Conservation (phyloP, 2,329 filamentous ascomycete species). For the Sporothrix brasiliensis region DNA sequence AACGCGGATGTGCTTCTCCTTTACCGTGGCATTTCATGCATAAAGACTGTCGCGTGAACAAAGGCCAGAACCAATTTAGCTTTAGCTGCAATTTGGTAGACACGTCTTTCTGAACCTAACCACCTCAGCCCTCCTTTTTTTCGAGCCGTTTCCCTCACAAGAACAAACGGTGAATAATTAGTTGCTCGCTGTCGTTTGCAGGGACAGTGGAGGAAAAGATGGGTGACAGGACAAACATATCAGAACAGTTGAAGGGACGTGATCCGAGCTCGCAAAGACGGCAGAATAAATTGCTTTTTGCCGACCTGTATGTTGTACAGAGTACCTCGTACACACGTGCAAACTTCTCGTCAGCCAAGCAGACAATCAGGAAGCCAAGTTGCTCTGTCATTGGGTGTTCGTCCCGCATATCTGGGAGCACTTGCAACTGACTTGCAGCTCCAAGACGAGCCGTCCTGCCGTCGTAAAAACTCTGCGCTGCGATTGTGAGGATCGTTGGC, state of each 20-base stretch:
- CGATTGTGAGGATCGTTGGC: conserved; percentile 20
- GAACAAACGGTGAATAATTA: conserved; percentile 8
- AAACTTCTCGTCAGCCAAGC: neutral
- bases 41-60: conserved; percentile 9
- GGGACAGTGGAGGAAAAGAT: conserved; percentile 13
- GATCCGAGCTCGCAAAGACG: neutral
- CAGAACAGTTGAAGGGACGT: neutral
- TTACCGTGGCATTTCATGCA: neutral
- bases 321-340: neutral
- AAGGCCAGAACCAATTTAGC: conserved; percentile 9
- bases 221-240: neutral
- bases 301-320: neutral
- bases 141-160: neutral
- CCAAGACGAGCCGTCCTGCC: neutral
- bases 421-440: conserved; percentile 5
- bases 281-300: neutral
- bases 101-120: neutral
- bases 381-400: conserved; percentile 17
- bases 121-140: neutral
- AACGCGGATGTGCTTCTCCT: neutral
- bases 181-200: neutral
- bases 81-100: conserved; percentile 4
- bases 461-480: conserved; percentile 25
- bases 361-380: conserved; percentile 1
- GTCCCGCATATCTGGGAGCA: neutral